Evolutionary conservation across 805 yeast genomes (phyloP), one percentile per base, ranked within the genome.

Genomic region (Lachancea meyersii): DNA sequence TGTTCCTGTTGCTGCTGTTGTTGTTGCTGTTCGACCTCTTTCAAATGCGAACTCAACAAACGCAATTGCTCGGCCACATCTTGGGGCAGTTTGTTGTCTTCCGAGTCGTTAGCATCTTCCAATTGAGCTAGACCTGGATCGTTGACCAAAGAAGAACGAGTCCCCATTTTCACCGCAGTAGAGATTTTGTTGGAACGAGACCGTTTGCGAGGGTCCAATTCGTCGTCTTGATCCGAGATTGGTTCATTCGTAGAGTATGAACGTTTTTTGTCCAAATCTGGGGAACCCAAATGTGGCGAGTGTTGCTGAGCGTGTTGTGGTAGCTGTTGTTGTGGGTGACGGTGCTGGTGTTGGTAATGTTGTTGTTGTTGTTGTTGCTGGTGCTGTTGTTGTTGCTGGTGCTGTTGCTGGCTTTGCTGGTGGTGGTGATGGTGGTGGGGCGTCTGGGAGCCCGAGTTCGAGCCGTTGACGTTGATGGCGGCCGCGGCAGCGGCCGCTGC

Each of bases 51-150:
- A 8, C 63, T 57, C 42, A 61, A 43, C 20, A 61, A 44, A 46
- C 64, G 57, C 34, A 60, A 41, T 45, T 61, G 66, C 43, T 61
- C 66, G 2, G 66, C 66, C 14, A 61, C 62, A 30, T 61, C 63
- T 21, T 46, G 62, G 16, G 65, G 64, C 34, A 60, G 48, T 46
- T 58, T 59, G 43, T 61, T 63, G 31, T 60, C 64, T 20, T 49
- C 55, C 2, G 55, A 37, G 31, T 42, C 44, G 23, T 23, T 19
- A 14, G 28, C 45, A 22, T 46, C 45, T 16, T 46, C 48, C 18
- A 46, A 40, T 8, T 40, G 33, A 7, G 41, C 45, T 3, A 42
- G 37, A 31, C 37, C 45, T 11, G 45, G 45, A 24, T 42, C 45
- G 30, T 32, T 37, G 30, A 42, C 45, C 38, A 42, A 19, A 11